Evolutionary conservation across 306 rosid genomes (phyloP).

Genomic region (Delonix regia): DNA sequence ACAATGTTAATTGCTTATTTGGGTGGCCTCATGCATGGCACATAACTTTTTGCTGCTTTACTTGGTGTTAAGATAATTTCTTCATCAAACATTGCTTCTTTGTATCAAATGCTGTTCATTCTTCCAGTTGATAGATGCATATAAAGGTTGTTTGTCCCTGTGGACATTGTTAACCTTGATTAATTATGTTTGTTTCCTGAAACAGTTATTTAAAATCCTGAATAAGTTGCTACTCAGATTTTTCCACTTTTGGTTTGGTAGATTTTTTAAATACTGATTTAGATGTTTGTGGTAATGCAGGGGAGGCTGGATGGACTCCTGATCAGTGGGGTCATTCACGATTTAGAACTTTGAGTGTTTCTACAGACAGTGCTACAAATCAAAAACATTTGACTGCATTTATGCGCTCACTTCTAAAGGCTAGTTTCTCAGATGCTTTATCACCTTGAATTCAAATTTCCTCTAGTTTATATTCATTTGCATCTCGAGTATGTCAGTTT

Average conservation of each 20-base stretch:
- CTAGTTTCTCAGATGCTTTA: slow-evolving; percentile 38
- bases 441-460: neutral
- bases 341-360: slow-evolving; percentile 55
- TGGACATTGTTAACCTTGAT: slow-evolving; percentile 14
- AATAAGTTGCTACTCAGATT: neutral
- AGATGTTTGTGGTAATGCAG: slow-evolving; percentile 53
- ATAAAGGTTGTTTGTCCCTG: neutral
- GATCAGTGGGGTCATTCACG: slow-evolving; percentile 95
- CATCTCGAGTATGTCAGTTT: neutral
- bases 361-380: slow-evolving; percentile 65
- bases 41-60: neutral
- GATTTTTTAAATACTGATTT: slow-evolving; percentile 27
- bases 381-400: slow-evolving; percentile 71
- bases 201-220: neutral
- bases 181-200: neutral
- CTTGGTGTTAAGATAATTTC: neutral
- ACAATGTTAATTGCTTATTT: neutral
- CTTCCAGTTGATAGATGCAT: neutral
- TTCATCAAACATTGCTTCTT: neutral
- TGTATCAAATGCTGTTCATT: neutral
- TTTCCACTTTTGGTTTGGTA: slow-evolving; percentile 25
- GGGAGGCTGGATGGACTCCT: slow-evolving; percentile 96
- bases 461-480: neutral
- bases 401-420: slow-evolving; percentile 92
- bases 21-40: neutral